Evolutionary conservation across 1,284 basidiomycete species (phyloP), one percentile per base, ranked within the genome.

Genomic region (Earliella scabrosa): DNA sequence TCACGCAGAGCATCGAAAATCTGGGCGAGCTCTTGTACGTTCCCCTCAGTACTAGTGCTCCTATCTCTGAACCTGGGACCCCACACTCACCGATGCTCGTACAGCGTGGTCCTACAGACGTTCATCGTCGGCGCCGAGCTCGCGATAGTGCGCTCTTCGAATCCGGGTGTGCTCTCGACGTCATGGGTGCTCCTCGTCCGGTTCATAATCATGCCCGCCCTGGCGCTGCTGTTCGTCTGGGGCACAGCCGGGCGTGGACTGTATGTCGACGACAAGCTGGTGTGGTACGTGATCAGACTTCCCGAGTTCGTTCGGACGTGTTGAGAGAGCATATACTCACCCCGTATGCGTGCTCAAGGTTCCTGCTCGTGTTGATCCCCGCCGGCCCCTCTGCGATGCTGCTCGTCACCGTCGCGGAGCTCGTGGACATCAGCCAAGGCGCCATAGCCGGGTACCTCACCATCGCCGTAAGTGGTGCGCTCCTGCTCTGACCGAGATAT

Each of bases 351-450:
- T n/a, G n/a, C n/a, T 18, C 20, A 44, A 71, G 70, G 71, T 71
- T 73, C 61, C 51, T 73, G 20, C 64, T 72, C 31, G 57, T 71
- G 16, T 56, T 72, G 9, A 66, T 72, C 27, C 71, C 71, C 7
- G 55, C 66, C 1, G 70, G 69, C 0, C 71, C 70, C 11, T 68
- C 69, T 10, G 71, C 71, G 9, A 70, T 73, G 71, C 53, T 73
- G 20, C 66, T 73, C 16, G 66, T 68, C 9, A 73, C 62, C 57
- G 61, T 73, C 40, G 68, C 71, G 5, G 71, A 71, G 53, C 48
- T 71, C 16, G 66, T 69, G 18, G 53, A 71, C 45, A 57, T 66
- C 38, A 67, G 67, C 49, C 68, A 71, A 51, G 71, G 68, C 9
- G 66, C 68, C 4, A 68, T 73, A 24, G 66, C 68, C 11, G 68